phyloP scores from a whole-genome alignment of 257 asterid genomes.

The Solanum ahanhuiri region DNA sequence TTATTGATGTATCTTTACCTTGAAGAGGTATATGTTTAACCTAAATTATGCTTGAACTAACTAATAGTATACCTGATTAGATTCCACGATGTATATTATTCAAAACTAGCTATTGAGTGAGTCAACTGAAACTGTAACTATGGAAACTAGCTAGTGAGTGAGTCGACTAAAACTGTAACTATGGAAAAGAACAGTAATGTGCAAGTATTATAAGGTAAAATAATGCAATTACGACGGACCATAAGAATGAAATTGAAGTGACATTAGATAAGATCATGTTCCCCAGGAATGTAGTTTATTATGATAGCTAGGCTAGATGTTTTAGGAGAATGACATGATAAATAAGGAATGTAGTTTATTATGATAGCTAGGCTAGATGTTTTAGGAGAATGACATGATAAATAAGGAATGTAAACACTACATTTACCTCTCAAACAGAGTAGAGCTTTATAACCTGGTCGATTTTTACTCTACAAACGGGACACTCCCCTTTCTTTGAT shows the following conservation, averaged over 20 bases:
- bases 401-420: background rate
- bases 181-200: rapidly evolving
- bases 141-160: background rate
- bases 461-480: constrained; percentile 5
- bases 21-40: rapidly evolving
- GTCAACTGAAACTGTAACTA: background rate
- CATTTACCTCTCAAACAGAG: background rate
- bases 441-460: constrained; percentile 8
- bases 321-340: background rate
- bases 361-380: background rate
- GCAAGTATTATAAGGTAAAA: background rate
- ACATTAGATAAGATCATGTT: background rate
- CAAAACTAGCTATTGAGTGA: background rate
- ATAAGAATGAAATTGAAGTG: background rate
- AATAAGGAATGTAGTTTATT: background rate
- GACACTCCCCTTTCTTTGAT: constrained; percentile 3
- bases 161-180: background rate
- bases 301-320: background rate
- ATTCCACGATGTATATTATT: too few species aligned
- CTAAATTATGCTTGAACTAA: background rate
- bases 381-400: background rate
- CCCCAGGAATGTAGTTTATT: background rate
- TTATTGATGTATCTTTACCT: background rate
- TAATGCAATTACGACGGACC: background rate
- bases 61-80: background rate